These are phyloP conservation scores for Paecilomyces fulvus DNA, from an alignment of 2,329 filamentous ascomycete species.

Conservation along the genomic window DNA sequence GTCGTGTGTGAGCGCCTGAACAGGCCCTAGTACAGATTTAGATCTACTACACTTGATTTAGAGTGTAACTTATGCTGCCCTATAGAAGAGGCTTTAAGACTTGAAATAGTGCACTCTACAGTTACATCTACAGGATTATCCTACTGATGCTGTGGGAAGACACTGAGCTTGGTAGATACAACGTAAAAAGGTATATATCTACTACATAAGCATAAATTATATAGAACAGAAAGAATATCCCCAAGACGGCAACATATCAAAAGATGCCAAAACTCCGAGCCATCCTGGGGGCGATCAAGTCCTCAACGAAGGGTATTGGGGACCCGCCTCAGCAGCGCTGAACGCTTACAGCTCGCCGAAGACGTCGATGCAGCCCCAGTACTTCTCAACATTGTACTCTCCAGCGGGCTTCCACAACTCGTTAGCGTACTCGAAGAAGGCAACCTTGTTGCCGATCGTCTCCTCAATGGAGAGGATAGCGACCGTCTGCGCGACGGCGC, in stretches of 20 bases:
- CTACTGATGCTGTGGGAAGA: not conserved
- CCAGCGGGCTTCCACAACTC: conserved; percentile 75
- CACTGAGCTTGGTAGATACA: conserved; percentile 5
- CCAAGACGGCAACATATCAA: not conserved
- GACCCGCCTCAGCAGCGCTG: not conserved
- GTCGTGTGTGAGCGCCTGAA: not conserved
- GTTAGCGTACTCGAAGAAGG: conserved; percentile 74
- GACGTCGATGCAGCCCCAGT: conserved; percentile 60
- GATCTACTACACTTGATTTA: too few species aligned
- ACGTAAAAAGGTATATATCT: conserved; percentile 22
- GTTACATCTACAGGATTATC: not conserved
- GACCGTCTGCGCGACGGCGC: conserved; percentile 54
- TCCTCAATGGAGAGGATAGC: conserved; percentile 66
- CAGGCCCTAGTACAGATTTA: too few species aligned
- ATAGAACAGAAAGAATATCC: conserved; percentile 6
- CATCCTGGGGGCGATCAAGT: not conserved
- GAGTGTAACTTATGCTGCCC: too few species aligned
- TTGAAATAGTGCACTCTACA: not conserved
- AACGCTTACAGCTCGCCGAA: conserved; percentile 23
- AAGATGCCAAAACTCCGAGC: not conserved
- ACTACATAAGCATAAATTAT: conserved; percentile 15
- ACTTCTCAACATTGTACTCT: conserved; percentile 64
- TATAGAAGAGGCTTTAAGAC: too few species aligned
- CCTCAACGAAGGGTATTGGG: not conserved
- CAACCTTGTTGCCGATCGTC: conserved; percentile 56